Base-by-base conservation (phyloP, 1,284 basidiomycete genomes). In the Takashimella koratensis region DNA sequence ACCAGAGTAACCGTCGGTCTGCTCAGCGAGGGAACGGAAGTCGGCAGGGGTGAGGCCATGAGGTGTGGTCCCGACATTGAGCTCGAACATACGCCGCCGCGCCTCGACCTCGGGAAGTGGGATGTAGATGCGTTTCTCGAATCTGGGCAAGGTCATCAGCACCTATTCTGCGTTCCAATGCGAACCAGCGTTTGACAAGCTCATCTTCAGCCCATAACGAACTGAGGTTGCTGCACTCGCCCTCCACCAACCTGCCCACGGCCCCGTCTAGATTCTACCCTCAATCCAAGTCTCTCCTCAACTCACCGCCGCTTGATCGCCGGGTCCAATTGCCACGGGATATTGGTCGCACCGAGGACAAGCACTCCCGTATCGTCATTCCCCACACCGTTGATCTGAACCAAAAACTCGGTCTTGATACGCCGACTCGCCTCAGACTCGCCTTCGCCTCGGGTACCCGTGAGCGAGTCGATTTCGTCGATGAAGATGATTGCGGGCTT, bases 401-500 rank as follows among this genome's bases (percentile, higher is more conserved):
- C 91, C 49, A 98, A 78, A 68, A 98, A 97, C 77, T 98, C 95
- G 1, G 95, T 98, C 82, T 98, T 98, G 77, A 98, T 98, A 42
- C 96, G 83, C 60, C 95, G 80, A 23, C 89, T 90, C 3, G 95
- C 95, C 71, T 98, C 95, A 2, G 90, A 93, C 76, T 98, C 95
- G 25, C 90, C 90, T 73, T 98, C 95, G 57, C 90, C 93, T 71
- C 95, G 84, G 22, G 93, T 90, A 1, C 96, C 93, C 13, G 93
- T 91, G 50, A 98, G 80, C 16, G 94, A 97, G 76, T 98, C 95
- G 43, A 98, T 91, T 73, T 98, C 95, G 74, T 98, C 95, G 68
- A 98, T 92, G 73, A 98, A 98, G 74, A 98, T 98, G 76, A 98
- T 98, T 3, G 93, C 86, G 2, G 95, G 95, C 73, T 98, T 98